Evolutionary conservation across 306 rosid species (phyloP).

Genomic region (Rubus parviflorus): DNA sequence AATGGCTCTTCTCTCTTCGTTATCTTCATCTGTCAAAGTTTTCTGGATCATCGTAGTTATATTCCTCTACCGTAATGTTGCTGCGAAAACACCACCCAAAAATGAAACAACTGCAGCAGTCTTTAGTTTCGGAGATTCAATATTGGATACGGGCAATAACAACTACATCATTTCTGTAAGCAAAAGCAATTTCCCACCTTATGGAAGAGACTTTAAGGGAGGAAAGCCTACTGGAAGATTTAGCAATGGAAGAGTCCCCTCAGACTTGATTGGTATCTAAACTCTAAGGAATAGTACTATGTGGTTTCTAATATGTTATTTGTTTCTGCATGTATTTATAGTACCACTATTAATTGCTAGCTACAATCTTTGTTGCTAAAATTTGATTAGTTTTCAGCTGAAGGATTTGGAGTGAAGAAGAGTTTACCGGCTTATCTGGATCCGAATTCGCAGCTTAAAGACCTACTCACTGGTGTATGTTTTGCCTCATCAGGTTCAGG

Average conservation of each 20-base stretch:
- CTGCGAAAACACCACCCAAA: slow-evolving; percentile 12
- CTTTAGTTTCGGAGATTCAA: slow-evolving; percentile 67
- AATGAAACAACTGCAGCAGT: slow-evolving; percentile 54
- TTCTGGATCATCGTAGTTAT: not conserved
- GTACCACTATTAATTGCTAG: not conserved
- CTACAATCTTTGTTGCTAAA: not conserved
- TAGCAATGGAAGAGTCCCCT: slow-evolving; percentile 61
- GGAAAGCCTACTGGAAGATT: slow-evolving; percentile 66
- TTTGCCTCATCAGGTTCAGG: slow-evolving; percentile 77
- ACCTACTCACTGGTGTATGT: slow-evolving; percentile 71
- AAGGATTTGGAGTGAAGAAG: slow-evolving; percentile 53
- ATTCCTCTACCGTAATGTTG: slow-evolving; percentile 12
- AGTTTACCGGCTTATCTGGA: slow-evolving; percentile 61
- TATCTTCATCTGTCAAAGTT: slow-evolving; percentile 11
- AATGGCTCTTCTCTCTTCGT: slow-evolving; percentile 9
- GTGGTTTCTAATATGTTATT: not conserved
- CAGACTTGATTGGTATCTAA: slow-evolving; percentile 53
- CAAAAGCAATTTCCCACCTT: slow-evolving; percentile 68
- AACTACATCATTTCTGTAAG: slow-evolving; percentile 41
- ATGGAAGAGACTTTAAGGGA: slow-evolving; percentile 57
- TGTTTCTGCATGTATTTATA: not conserved
- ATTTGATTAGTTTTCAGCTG: slow-evolving; percentile 38
- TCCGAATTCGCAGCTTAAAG: slow-evolving; percentile 46
- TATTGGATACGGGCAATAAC: slow-evolving; percentile 69
- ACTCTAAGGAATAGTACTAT: not conserved